Percentiles rank a stretch among this genome's conserved stretches.
Evolutionary conservation across 1,284 basidiomycete genomes (phyloP).

Genomic region (Coniferiporia sulphurascens): DNA sequence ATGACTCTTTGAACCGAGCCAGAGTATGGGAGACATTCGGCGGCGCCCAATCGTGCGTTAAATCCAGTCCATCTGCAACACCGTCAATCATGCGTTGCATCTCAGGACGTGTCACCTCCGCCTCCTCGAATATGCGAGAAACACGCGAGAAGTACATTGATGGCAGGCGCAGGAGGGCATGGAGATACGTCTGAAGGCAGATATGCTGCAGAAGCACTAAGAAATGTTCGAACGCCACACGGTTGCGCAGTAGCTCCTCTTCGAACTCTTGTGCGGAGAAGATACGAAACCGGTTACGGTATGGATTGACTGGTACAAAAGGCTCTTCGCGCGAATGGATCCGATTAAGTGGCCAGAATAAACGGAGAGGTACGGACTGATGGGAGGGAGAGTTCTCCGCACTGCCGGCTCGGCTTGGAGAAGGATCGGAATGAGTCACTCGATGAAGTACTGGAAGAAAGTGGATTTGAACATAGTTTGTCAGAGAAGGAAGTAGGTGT

Average conservation of each 20-base stretch:
- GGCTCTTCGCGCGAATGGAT: constrained; percentile 40
- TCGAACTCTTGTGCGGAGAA: constrained; percentile 25
- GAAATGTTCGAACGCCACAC: constrained; percentile 19
- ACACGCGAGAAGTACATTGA: constrained; percentile 72
- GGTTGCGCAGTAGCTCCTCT: not conserved
- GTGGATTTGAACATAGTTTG: not conserved
- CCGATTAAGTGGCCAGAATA: constrained; percentile 36
- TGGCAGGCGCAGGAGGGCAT: constrained; percentile 62
- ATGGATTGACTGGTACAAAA: constrained; percentile 46
- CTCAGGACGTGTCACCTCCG: constrained; percentile 68
- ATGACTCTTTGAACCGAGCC: constrained; percentile 26
- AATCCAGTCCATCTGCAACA: not conserved
- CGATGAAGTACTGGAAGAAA: not conserved
- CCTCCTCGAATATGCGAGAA: constrained; percentile 65
- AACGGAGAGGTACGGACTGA: constrained; percentile 37
- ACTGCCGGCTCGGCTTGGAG: constrained; percentile 11
- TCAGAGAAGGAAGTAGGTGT: not conserved
- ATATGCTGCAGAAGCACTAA: constrained; percentile 45
- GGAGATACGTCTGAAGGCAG: constrained; percentile 57
- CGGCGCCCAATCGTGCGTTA: constrained; percentile 11
- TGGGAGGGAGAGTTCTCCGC: constrained; percentile 34
- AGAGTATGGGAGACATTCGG: constrained; percentile 17
- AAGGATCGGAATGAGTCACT: not conserved
- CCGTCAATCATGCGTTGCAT: constrained; percentile 57
- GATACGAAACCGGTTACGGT: constrained; percentile 29